Evolutionary conservation across 768 basidiomycete genomes (phyloP).

Genomic region (Phylloporus scabripes): DNA sequence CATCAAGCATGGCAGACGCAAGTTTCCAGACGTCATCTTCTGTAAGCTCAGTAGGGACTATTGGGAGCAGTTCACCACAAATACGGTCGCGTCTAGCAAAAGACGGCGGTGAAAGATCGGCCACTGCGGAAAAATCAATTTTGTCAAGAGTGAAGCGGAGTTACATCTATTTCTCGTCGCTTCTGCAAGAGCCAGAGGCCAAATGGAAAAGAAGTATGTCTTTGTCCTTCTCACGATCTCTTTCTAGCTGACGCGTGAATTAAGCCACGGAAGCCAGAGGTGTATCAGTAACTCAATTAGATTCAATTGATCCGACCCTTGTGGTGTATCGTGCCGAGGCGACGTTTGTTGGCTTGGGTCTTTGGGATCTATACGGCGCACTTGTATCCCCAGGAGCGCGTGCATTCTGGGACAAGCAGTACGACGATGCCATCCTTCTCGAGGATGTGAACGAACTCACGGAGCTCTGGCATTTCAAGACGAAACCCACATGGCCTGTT

Average conservation of each 20-base stretch:
- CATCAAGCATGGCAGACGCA: conserved; percentile 59
- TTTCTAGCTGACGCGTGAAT: conserved; percentile 6
- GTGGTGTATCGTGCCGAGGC: conserved; percentile 96
- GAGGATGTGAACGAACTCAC: conserved; percentile 90
- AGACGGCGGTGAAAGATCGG: conserved; percentile 41
- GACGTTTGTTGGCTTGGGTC: conserved; percentile 89
- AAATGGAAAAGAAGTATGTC: conserved; percentile 88
- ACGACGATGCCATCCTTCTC: conserved; percentile 79
- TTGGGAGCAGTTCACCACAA: conserved; percentile 31
- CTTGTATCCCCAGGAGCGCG: conserved; percentile 83
- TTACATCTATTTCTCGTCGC: conserved; percentile 96
- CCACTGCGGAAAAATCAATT: conserved; percentile 77
- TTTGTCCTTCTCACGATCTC: neutral
- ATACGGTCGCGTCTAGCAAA: conserved; percentile 32
- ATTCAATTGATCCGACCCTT: conserved; percentile 94
- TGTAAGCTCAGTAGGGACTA: conserved; percentile 44
- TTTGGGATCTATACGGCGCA: conserved; percentile 92
- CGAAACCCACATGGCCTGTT: conserved; percentile 89
- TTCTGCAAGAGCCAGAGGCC: conserved; percentile 95
- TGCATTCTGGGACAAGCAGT: conserved; percentile 82
- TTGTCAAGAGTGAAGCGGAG: conserved; percentile 80
- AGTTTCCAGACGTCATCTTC: conserved; percentile 68
- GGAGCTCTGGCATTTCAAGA: conserved; percentile 90
- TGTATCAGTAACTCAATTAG: conserved; percentile 90
- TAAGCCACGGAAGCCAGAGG: conserved; percentile 80